These are phyloP conservation scores for Peronospora tabacina DNA, from an alignment of 352 stramenopile genomes.

Conservation along the genomic window DNA sequence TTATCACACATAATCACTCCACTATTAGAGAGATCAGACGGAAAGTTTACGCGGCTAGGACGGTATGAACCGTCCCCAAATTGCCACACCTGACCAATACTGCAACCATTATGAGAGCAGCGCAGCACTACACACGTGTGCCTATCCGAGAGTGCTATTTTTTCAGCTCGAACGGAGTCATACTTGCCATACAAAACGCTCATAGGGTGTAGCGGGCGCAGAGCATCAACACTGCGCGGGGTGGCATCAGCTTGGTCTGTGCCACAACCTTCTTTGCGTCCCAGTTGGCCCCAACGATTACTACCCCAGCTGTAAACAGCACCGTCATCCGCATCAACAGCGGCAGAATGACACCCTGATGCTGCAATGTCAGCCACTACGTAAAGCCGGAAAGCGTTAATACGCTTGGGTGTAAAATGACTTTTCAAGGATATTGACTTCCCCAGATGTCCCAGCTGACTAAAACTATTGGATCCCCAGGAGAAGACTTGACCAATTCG, in stretches of 20 bases:
- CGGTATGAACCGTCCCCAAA: conserved; percentile 69
- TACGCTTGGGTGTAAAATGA: conserved; percentile 57
- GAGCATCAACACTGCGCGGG: conserved; percentile 49
- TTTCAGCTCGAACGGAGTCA: conserved; percentile 31
- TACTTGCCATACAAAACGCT: conserved; percentile 58
- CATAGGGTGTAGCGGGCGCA: conserved; percentile 43
- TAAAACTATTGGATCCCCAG: conserved; percentile 80
- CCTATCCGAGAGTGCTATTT: conserved; percentile 62
- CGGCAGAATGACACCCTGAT: conserved; percentile 63
- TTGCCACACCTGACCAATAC: conserved; percentile 67
- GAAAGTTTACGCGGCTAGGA: conserved; percentile 57
- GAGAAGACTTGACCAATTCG: conserved; percentile 62
- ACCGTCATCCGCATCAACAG: conserved; percentile 39
- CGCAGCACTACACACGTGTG: conserved; percentile 58
- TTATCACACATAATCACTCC: conserved; percentile 40
- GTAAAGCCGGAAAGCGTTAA: conserved; percentile 58
- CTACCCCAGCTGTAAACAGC: conserved; percentile 71
- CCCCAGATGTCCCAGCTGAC: conserved; percentile 55
- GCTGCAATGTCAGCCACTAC: conserved; percentile 57
- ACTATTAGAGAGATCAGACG: conserved; percentile 17
- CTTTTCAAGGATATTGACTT: conserved; percentile 52
- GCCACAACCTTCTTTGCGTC: conserved; percentile 64
- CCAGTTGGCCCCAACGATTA: conserved; percentile 74
- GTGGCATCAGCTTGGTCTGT: conserved; percentile 54
- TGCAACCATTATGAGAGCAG: conserved; percentile 46